Base-by-base conservation (phyloP, 148 eudicot species). In the Amaranthus palmeri region DNA sequence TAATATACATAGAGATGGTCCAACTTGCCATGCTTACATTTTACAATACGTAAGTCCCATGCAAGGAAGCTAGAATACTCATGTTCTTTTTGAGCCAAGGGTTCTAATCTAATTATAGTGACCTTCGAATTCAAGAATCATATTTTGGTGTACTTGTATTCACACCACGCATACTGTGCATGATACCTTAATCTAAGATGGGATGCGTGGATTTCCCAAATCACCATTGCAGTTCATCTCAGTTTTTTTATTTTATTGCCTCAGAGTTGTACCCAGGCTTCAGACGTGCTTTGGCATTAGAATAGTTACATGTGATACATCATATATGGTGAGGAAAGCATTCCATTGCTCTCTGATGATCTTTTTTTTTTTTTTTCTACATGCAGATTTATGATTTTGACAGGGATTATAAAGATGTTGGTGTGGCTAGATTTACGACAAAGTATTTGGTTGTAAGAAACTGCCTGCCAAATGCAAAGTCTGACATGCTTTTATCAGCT, bases 381-480 rank as follows among this genome's bases (percentile, higher is more conserved):
- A 6, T 81, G 88, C 91, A 95, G 99, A 91, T 91, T 64, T 91
- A 89, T 83, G 99, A 95, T 81, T 95, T 95, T 81, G 99, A 95
- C 66, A 73, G 99, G 74, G 99, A 95, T 77, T 95, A 95, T 75
- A 88, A 91, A 81, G 99, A 95, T 85, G 86, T 91, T 65, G 99
- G 99, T 69, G 85, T 95, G 49, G 97, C 96, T 80, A 86, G 87
- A 76, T 95, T 95, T 78, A 91, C 97, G 63, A 95, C 91, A n/a
- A 91, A 91, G 80, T 86, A 82, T 79, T 82, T 89, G 82, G 99
- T 95, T 75, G 86, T 95, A 53, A 88, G 96, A 81, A 92, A 95
- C 74, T 91, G 96, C 85, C 81, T 91, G 78, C 92, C 92, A 8
- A 88, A 89, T 84, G 95, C 90, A 67, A 95, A 95, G 84, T 95